Evolutionary conservation across 108 stramenopile species (phyloP).

Genomic region (Conticribra weissflogii): DNA sequence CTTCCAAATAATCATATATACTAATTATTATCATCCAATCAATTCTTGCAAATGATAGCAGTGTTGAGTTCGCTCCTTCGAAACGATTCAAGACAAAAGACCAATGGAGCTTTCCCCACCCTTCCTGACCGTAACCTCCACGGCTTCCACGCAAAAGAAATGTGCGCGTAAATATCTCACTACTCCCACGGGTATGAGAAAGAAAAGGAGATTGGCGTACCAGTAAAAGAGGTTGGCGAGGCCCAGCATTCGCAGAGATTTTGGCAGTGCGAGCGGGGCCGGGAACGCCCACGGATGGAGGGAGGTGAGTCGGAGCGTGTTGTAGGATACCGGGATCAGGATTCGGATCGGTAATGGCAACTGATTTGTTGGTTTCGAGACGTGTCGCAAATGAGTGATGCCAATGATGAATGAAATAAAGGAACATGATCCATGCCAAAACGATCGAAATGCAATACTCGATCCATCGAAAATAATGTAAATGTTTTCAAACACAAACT

Average conservation of each 20-base stretch:
- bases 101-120: conserved; percentile 73
- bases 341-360: conserved; percentile 72
- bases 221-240: conserved; percentile 67
- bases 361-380: no score
- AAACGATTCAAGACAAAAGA: conserved; percentile 50
- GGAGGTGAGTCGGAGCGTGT: conserved; percentile 56
- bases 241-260: conserved; percentile 47
- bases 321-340: conserved; percentile 71
- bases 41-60: no score
- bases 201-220: conserved; percentile 66
- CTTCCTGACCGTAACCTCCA: conserved; percentile 61
- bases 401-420: not conserved
- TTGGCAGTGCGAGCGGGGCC: conserved; percentile 27
- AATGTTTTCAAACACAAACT: conserved; percentile 1
- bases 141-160: conserved; percentile 79
- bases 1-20: no score
- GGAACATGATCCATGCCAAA: conserved; percentile 15
- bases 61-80: no score
- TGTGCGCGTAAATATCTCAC: conserved; percentile 73
- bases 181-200: conserved; percentile 75
- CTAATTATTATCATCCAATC: no score
- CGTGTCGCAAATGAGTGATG: no score
- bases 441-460: not conserved
- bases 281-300: conserved; percentile 61
- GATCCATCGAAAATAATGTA: not conserved